These are phyloP conservation scores for Amaranthus hypochondriacus DNA, from an alignment of 148 eudicot species.

Conservation along the genomic window DNA sequence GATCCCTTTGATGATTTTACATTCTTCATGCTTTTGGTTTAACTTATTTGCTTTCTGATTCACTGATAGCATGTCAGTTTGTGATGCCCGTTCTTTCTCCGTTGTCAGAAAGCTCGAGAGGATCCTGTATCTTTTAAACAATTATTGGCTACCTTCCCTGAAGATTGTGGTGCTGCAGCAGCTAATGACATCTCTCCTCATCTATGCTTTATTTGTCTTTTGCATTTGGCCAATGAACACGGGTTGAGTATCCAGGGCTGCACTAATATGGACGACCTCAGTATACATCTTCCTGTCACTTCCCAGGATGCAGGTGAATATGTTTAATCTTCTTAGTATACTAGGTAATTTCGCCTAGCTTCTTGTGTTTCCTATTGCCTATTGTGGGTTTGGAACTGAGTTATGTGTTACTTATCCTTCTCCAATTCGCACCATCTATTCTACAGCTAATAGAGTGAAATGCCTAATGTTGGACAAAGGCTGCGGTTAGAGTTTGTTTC, in stretches of 20 bases:
- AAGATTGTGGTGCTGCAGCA: conserved; percentile 32
- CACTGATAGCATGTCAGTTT: background rate
- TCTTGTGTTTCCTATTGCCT: too few relatives aligned
- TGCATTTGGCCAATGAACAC: conserved; percentile 52
- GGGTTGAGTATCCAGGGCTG: conserved; percentile 36
- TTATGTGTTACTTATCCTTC: background rate
- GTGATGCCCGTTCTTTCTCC: conserved; percentile 5
- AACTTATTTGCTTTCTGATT: background rate
- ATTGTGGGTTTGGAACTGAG: too few relatives aligned
- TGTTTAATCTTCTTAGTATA: background rate
- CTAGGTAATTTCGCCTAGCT: background rate
- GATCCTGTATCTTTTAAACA: conserved; percentile 31
- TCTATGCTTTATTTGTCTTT: conserved; percentile 43
- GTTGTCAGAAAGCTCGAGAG: conserved; percentile 23
- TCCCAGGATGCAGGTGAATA: conserved; percentile 24
- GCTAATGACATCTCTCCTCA: conserved; percentile 40
- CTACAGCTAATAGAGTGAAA: background rate
- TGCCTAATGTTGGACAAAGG: conserved; percentile 2
- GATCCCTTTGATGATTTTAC: background rate
- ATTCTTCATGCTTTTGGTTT: background rate
- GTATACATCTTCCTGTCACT: conserved; percentile 30
- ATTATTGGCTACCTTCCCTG: conserved; percentile 31
- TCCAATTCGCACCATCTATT: background rate
- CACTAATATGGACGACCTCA: conserved; percentile 36
- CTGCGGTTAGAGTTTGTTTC: background rate